Evolutionary conservation across 2,329 filamentous ascomycete genomes (phyloP).

Genomic region (Tolypocladium cylindrosporum): DNA sequence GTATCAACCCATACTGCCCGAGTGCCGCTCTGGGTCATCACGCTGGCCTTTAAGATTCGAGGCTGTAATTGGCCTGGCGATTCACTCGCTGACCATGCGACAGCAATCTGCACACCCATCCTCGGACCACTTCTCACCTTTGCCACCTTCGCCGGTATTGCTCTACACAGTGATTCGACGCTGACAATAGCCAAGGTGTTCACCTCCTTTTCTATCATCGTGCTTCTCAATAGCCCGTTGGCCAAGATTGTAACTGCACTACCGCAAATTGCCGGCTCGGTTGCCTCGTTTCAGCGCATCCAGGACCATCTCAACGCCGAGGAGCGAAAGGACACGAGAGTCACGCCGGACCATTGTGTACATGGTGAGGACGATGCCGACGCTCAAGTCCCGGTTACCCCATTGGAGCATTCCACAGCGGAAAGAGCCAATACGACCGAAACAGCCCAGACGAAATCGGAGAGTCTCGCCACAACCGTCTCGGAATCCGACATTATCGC

Average conservation of each 20-base stretch:
- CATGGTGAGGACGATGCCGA: neutral
- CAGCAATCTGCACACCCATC: neutral
- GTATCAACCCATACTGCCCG: neutral
- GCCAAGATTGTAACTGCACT: constrained; percentile 10
- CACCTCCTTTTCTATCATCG: constrained; percentile 10
- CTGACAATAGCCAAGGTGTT: constrained; percentile 9
- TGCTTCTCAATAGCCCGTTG: constrained; percentile 12
- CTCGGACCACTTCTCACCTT: constrained; percentile 9
- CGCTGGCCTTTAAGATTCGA: neutral
- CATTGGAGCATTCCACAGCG: neutral
- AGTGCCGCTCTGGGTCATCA: neutral
- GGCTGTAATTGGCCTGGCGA: neutral
- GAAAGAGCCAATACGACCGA: neutral
- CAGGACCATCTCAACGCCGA: constrained; percentile 13
- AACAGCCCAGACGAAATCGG: neutral
- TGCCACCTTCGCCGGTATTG: constrained; percentile 8
- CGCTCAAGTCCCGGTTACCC: neutral
- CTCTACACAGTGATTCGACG: neutral
- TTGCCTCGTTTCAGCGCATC: constrained; percentile 14
- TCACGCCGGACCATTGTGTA: neutral
- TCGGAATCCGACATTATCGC: neutral
- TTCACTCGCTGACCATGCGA: neutral
- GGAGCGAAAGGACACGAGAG: constrained; percentile 8
- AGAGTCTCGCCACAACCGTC: neutral
- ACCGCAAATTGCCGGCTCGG: constrained; percentile 7